phyloP scores from a whole-genome alignment of 2,329 filamentous ascomycete species.

The Diaporthe sp. region DNA sequence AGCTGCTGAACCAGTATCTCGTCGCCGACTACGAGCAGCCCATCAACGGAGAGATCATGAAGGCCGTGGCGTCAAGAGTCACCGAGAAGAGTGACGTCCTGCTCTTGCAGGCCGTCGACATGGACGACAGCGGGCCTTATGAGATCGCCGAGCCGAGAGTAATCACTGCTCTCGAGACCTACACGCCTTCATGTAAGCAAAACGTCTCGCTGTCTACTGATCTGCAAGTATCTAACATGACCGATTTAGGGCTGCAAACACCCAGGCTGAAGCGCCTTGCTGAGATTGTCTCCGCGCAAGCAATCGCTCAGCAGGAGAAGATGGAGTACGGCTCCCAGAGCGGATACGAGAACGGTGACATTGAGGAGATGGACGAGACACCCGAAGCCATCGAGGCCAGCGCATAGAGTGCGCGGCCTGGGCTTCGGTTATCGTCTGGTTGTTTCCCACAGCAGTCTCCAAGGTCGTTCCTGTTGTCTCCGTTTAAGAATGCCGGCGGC shows the following conservation, averaged over 20 bases:
- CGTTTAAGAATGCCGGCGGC: conserved; percentile 41
- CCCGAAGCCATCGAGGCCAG: conserved; percentile 53
- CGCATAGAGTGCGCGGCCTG: conserved; percentile 50
- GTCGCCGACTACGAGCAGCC: conserved; percentile 99
- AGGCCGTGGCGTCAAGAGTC: conserved; percentile 95
- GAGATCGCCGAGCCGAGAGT: conserved; percentile 97
- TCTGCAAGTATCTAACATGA: conserved; percentile 42
- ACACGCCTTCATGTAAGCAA: conserved; percentile 92
- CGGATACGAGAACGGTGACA: conserved; percentile 57
- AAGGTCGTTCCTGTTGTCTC: conserved; percentile 47
- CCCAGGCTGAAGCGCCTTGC: conserved; percentile 93
- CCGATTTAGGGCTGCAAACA: conserved; percentile 87
- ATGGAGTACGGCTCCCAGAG: conserved; percentile 71
- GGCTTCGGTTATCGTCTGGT: conserved; percentile 40
- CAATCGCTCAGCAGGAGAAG: conserved; percentile 95
- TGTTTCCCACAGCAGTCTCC: conserved; percentile 45
- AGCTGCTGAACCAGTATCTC: conserved; percentile 97
- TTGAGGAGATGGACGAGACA: conserved; percentile 66
- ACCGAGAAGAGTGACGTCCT: conserved; percentile 99
- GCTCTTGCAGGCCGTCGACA: conserved; percentile 93
- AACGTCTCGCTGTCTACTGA: neutral
- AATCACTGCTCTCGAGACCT: conserved; percentile 97
- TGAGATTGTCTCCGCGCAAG: conserved; percentile 98
- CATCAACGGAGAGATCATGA: conserved; percentile 99
- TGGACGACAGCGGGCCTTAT: conserved; percentile 98